These are phyloP conservation scores for Zygosaccharomyces pseudobailii DNA, from an alignment of 1,139 yeast species.

Conservation along the genomic window DNA sequence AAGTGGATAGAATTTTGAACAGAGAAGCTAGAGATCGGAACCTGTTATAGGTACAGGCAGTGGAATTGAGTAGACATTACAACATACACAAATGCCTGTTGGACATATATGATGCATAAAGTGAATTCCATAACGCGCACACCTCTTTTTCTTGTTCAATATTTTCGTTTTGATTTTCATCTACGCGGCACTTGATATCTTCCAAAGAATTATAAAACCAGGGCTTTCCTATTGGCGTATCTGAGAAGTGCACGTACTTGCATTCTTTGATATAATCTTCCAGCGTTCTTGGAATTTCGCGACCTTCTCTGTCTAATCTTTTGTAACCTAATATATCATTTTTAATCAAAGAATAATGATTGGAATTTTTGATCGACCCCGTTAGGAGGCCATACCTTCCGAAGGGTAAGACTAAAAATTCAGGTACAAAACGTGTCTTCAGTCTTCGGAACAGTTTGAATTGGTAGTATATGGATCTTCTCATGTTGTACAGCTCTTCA, in stretches of 20 bases:
- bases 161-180: constrained; percentile 7
- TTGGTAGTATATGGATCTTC: constrained; percentile 26
- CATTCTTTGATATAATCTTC: constrained; percentile 14
- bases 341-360: constrained; percentile 19
- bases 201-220: constrained; percentile 26
- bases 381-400: constrained; percentile 30
- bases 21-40: constrained; percentile 51
- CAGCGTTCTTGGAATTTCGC: constrained; percentile 10
- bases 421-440: constrained; percentile 24
- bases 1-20: constrained; percentile 68
- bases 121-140: constrained; percentile 19
- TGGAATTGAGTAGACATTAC: neutral
- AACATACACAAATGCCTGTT: constrained; percentile 14
- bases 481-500: constrained; percentile 29
- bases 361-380: constrained; percentile 24
- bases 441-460: constrained; percentile 28
- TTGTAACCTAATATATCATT: constrained; percentile 30
- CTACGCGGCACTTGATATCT: constrained; percentile 21
- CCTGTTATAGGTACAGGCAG: constrained; percentile 11
- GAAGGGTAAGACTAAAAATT: constrained; percentile 29
- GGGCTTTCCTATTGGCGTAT: constrained; percentile 31
- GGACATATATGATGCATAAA: constrained; percentile 16
- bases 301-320: constrained; percentile 16
- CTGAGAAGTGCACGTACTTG: constrained; percentile 34
- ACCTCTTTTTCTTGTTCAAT: constrained; percentile 6